Evolutionary conservation across 805 yeast genomes (phyloP).

Genomic region (Candida silvicultrix): DNA sequence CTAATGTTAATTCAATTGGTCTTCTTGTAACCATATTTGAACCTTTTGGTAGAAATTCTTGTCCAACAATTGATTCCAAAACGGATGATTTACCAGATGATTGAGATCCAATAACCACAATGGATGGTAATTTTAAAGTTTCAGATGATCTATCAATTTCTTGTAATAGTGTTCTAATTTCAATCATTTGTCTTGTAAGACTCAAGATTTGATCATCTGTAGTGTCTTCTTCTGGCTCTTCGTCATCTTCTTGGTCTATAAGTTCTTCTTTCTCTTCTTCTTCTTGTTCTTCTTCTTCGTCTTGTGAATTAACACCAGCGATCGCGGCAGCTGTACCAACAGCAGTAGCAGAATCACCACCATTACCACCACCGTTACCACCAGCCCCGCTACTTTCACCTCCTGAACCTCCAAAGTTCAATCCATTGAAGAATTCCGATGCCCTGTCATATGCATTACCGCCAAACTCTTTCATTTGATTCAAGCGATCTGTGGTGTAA

Average conservation of each 20-base stretch:
- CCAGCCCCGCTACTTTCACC: constrained; percentile 13
- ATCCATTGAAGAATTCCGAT: constrained; percentile 18
- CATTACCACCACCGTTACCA: constrained; percentile 27
- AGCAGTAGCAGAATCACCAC: constrained; percentile 40
- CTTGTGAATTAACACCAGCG: constrained; percentile 35
- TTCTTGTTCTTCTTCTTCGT: constrained; percentile 35
- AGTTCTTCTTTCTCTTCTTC: constrained; percentile 33
- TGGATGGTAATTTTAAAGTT: constrained; percentile 80
- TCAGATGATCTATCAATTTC: constrained; percentile 69
- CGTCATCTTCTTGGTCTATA: constrained; percentile 40
- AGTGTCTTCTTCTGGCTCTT: constrained; percentile 45
- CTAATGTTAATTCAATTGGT: constrained; percentile 90
- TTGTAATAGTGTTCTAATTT: constrained; percentile 74
- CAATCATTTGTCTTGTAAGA: constrained; percentile 94
- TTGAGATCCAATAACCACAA: constrained; percentile 96
- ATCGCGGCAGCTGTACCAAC: constrained; percentile 55
- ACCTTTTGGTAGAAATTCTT: constrained; percentile 95
- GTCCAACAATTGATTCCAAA: constrained; percentile 95
- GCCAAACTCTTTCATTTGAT: constrained; percentile 55
- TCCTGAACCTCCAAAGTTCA: constrained; percentile 20
- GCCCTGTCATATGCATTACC: constrained; percentile 41
- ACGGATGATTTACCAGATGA: constrained; percentile 97
- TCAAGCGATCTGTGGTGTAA: constrained; percentile 62
- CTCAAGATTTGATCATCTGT: constrained; percentile 80
- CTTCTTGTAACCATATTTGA: constrained; percentile 97